Conservation (phyloP, 129 eudicot genomes). For the Tanacetum coccineum region DNA sequence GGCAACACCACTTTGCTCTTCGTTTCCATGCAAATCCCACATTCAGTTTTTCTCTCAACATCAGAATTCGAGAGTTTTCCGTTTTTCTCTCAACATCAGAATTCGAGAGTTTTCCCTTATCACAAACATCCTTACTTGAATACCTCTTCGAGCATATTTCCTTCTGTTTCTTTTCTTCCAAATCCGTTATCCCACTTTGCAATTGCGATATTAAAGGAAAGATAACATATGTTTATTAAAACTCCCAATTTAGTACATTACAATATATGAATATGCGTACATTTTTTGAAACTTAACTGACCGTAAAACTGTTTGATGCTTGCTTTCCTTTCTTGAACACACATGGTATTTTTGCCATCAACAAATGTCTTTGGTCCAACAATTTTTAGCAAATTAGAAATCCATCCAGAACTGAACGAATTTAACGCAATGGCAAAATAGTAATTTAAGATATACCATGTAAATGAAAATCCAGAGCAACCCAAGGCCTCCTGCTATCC, state of each 20-base stretch:
- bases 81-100: no score
- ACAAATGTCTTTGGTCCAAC: slow-evolving; percentile 46
- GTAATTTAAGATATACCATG: slow-evolving; percentile 38
- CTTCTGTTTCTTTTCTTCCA: slow-evolving; percentile 71
- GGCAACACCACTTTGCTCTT: slow-evolving; percentile 60
- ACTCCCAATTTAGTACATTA: background rate
- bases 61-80: slow-evolving; percentile 46
- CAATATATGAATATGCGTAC: no score
- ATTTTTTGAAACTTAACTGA: no score
- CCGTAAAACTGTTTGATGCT: no score
- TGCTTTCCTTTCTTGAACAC: no score
- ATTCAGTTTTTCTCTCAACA: slow-evolving; percentile 69
- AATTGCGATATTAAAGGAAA: slow-evolving; percentile 83
- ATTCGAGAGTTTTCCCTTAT: no score
- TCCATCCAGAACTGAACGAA: slow-evolving; percentile 10
- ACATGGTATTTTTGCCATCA: slow-evolving; percentile 52
- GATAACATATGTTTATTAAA: slow-evolving; percentile 47
- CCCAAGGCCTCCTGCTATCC: slow-evolving; percentile 54
- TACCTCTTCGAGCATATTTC: slow-evolving; percentile 53
- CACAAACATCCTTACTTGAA: slow-evolving; percentile 36
- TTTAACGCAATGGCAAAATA: background rate
- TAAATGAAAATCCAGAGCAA: slow-evolving; percentile 48
- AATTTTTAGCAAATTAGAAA: slow-evolving; percentile 17
- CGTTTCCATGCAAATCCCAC: slow-evolving; percentile 82
- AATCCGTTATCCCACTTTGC: slow-evolving; percentile 73